Conservation (phyloP, 1,284 basidiomycete genomes). For the Austropuccinia psidii region DNA sequence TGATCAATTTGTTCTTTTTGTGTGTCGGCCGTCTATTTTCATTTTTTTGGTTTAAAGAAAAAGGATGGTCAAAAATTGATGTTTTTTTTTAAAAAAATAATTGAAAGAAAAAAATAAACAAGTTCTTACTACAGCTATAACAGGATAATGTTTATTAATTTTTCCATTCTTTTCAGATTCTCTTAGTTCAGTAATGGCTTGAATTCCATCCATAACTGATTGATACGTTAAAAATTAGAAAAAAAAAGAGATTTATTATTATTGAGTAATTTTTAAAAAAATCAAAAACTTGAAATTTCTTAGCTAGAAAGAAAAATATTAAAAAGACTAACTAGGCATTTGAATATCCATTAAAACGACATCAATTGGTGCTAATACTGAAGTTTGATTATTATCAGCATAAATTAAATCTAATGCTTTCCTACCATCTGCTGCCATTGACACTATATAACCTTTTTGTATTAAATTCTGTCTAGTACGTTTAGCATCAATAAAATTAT, state of each 20-base stretch:
- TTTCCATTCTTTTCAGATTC: background rate
- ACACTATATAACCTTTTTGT: background rate
- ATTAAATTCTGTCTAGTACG: background rate
- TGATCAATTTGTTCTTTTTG: background rate
- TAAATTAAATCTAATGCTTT: background rate
- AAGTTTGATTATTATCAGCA: background rate
- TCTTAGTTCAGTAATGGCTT: background rate
- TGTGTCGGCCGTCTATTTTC: background rate
- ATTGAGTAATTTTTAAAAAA: background rate
- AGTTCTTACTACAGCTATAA: background rate
- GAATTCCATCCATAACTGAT: background rate
- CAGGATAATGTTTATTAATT: background rate
- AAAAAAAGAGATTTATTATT: no score
- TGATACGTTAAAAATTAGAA: background rate
- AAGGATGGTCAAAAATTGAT: background rate
- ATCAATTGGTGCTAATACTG: background rate
- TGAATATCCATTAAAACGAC: slow-evolving; percentile 1
- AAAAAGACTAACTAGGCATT: background rate
- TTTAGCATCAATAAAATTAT: background rate
- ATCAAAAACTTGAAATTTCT: background rate
- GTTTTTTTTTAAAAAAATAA: background rate
- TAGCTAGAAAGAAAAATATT: background rate
- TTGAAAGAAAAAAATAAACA: background rate
- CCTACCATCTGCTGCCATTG: background rate
- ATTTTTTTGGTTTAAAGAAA: background rate